Evolutionary conservation across 148 eudicot genomes (phyloP), one percentile per base, ranked within the genome.

Genomic region (Beta vulgaris): DNA sequence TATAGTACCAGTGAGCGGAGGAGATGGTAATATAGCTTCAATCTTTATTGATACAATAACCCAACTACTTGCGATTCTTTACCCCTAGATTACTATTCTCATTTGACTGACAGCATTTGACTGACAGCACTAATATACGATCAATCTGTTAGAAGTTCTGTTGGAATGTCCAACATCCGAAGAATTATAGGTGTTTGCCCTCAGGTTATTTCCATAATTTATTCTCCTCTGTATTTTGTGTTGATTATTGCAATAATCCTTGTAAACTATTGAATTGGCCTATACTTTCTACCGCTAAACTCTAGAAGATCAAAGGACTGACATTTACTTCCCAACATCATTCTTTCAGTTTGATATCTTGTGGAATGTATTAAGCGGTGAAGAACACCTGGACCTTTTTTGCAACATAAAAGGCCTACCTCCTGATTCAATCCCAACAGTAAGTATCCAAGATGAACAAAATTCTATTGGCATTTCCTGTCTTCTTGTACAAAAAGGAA

Each of bases 131-230:
- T 88, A 25, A 82, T 91, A n/a, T 88, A 91, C 76, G 91, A 88
- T 25, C 5, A 86, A 71, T 91, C 97, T 43, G 79, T 91, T 70
- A 81, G 89, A 69, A 91, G 85, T 84, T 88, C 90, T 28, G 80
- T 84, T 25, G 96, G 92, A 53, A 87, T 89, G 93, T 74, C 96
- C 70, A 88, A 83, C 76, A 91, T 91, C 67, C 89, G 91, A 68
- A 86, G 77, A 76, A 83, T 86, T 74, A 89, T 89, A 70, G 97
- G 97, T 59, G 97, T 91, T 49, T 91, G 97, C 78, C 93, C 97
- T 35, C 97, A 91, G 93, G 97, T 91, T 35, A 65, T 23, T 40
- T 48, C 29, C 23, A 71, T 26, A 23, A 39, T 46, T 12, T 19
- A 29, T 61, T 40, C 32, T 48, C 57, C 23, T 66, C 39, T 43